These are phyloP conservation scores for Sisymbrium altissimum DNA, from an alignment of 345 rosid species.

Conservation along the genomic window DNA sequence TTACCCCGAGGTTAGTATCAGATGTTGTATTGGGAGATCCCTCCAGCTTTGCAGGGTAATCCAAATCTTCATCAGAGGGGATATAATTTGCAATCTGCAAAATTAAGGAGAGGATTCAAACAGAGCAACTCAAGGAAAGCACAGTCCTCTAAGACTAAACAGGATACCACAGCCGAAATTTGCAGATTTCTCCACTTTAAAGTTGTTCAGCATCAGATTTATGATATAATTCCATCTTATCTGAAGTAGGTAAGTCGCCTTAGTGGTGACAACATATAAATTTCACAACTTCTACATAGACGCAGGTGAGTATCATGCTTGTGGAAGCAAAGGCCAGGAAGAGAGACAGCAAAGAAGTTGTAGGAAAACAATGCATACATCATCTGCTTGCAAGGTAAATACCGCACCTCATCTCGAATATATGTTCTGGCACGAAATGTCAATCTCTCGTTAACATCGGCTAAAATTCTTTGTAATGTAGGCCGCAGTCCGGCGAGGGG, in stretches of 20 bases:
- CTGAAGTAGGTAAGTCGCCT: neutral
- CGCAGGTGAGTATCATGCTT: neutral
- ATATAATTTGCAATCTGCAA: slow-evolving; percentile 84
- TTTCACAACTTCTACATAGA: slow-evolving; percentile 18
- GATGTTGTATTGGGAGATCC: slow-evolving; percentile 44
- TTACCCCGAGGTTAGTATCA: slow-evolving; percentile 41
- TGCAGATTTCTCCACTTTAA: neutral
- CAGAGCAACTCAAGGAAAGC: slow-evolving; percentile 14
- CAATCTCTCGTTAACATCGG: slow-evolving; percentile 84
- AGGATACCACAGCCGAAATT: slow-evolving; percentile 1
- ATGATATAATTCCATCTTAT: slow-evolving; percentile 4
- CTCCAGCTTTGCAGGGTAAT: slow-evolving; percentile 92
- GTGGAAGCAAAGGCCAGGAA: neutral
- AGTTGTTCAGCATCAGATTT: slow-evolving; percentile 8
- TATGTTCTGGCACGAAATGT: slow-evolving; percentile 97
- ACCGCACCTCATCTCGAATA: slow-evolving; percentile 86
- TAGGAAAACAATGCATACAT: slow-evolving; percentile 11
- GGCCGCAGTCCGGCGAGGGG: slow-evolving; percentile 84
- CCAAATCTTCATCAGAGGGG: slow-evolving; percentile 73
- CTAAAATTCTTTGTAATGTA: slow-evolving; percentile 86
- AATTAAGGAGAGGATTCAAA: slow-evolving; percentile 23
- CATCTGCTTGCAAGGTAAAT: neutral
- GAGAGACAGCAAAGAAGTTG: neutral
- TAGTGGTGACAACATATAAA: slow-evolving; percentile 19
- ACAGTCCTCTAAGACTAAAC: neutral